Evolutionary conservation across 2,329 filamentous ascomycete species (phyloP).

Genomic region (Botryotinia narcissicola): DNA sequence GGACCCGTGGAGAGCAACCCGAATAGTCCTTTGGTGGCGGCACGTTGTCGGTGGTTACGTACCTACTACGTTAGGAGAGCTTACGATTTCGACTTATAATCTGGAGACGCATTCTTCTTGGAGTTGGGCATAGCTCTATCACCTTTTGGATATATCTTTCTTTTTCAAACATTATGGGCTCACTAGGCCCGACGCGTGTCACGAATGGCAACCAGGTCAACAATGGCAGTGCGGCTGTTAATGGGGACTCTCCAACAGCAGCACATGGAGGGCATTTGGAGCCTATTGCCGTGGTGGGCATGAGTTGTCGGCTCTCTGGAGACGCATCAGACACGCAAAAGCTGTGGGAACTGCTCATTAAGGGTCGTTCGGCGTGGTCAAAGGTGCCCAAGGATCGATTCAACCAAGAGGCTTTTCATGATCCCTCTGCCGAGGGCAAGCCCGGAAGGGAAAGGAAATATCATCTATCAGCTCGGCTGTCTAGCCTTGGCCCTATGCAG

Average conservation of each 20-base stretch:
- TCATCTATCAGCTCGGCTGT: background rate
- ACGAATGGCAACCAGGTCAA: background rate
- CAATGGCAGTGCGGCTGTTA: background rate
- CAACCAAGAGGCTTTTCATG: slow-evolving; percentile 25
- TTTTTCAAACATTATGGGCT: no score
- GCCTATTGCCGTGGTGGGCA: slow-evolving; percentile 17
- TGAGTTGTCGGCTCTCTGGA: slow-evolving; percentile 38
- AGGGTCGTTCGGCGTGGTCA: slow-evolving; percentile 17
- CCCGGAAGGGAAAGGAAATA: background rate
- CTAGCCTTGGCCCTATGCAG: no score
- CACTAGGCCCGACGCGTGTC: background rate
- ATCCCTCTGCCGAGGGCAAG: background rate
- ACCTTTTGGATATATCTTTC: no score
- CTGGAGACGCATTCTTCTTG: no score
- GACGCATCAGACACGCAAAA: slow-evolving; percentile 5
- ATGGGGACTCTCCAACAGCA: background rate
- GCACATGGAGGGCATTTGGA: background rate
- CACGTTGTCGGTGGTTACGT: no score
- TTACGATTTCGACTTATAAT: no score
- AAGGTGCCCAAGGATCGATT: slow-evolving; percentile 16
- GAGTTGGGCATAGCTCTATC: no score
- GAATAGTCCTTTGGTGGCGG: no score
- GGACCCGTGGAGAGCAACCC: no score
- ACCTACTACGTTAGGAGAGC: no score
- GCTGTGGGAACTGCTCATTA: slow-evolving; percentile 20